Base-by-base conservation (phyloP, 2,329 filamentous ascomycete genomes). In the Zasmidium angulare region DNA sequence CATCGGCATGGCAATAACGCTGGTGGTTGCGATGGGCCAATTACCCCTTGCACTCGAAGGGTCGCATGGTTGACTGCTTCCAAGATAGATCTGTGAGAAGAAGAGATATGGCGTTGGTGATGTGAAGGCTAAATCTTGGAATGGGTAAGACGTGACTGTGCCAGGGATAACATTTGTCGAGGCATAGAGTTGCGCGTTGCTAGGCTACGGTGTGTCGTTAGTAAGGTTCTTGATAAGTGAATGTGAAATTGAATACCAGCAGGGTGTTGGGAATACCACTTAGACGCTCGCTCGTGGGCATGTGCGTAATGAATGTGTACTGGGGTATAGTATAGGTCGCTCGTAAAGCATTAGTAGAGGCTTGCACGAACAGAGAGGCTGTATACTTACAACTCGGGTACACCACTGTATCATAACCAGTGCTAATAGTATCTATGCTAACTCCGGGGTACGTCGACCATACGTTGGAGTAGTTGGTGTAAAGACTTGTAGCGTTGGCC, bases 1-100 rank as follows among this genome's bases (percentile, higher is more conserved):
- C 14, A 59, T 51, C 1, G 57, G 24, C 22, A 29, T 55, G 12
- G 29, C 57, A 19, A 59, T 46, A 24, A 59, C 36, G 20, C 50
- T 46, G 2, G 49, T 23, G 23, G 54, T 53, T 14, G 43, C 51
- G 2, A 26, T 20, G 6, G 21, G 21, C 3, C 10, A 11, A n/a
- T 29, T n/a, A 12, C 11, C 21, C 17, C 49, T 23, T 6, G 11
- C n/a, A 2, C 11, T 23, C 9, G 17, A n/a, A 11, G 24, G 11
- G 11, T 53, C 43, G 46, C 46, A 22, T 2, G 57, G 50, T 2
- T 53, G 47, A 1, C 46, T 59, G 7, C 52, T 22, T 40, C 53
- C n/a, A 51, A 55, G 1, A 49, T 48, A 19, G 26, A 40, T 4
- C 46, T 46, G 3, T 36, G 51, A 6, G 24, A 19, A 2, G 51